Evolutionary conservation across 768 basidiomycete species (phyloP), one percentile per base, ranked within the genome.

Genomic region (Hydnomerulius pinastri): DNA sequence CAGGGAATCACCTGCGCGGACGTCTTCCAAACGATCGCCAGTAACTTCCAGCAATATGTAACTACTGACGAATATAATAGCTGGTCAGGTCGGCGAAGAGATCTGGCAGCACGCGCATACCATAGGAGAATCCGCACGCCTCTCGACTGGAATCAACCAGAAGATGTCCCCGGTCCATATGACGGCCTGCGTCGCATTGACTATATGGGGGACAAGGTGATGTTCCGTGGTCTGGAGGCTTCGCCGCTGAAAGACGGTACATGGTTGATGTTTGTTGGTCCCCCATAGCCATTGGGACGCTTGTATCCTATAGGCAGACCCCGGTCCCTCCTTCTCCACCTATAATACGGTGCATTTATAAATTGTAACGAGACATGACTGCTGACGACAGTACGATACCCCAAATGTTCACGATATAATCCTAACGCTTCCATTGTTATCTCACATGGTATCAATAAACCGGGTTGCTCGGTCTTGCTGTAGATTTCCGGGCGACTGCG

Each of bases 191-290:
- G 68, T 21, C 52, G 73, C 24, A 55, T 78, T 9, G 81, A 83
- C 61, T 77, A 78, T 38, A 66, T 83, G 46, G 80, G 78, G 4
- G 73, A 73, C 29, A 64, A 71, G 45, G 66, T 72, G 45, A 71
- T 73, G 62, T 83, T 83, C 58, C 66, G 79, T 48, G 82, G 82
- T 10, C 63, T 84, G 30, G 78, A 78, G 56, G 77, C 80, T 4
- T 73, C 73, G 47, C 70, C 74, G 23, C 72, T 76, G 50, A 71
- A 69, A 18, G 73, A 77, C 21, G 79, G 78, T 8, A 66, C 59
- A 3, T 63, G 61, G 59, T 53, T 67, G 42, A 51, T 71, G 43
- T 69, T 65, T 50, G 30, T 70, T 17, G 68, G 69, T 12, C 56
- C 62, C 25, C 46, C 40, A n/a, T 37, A 36, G 35, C 12, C 23